Evolutionary conservation across 2,329 filamentous ascomycete species (phyloP).

Genomic region (Elsinoe batatas): DNA sequence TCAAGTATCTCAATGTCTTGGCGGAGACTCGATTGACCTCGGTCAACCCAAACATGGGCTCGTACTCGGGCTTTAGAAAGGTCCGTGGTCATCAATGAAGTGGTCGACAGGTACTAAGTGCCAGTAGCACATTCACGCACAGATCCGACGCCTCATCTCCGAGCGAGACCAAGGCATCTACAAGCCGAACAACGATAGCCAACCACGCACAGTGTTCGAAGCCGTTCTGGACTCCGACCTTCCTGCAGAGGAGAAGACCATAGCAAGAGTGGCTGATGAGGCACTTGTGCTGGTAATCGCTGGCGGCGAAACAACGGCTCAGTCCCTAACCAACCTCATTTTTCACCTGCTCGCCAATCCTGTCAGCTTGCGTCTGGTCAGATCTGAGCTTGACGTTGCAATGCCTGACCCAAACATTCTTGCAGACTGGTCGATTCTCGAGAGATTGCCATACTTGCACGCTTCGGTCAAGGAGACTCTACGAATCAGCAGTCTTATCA

Average conservation of each 20-base stretch:
- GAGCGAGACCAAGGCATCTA: background rate
- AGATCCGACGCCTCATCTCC: background rate
- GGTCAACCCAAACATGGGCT: background rate
- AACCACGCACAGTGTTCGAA: background rate
- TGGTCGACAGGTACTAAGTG: background rate
- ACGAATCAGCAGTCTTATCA: constrained; percentile 21
- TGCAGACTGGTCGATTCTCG: background rate
- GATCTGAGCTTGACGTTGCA: constrained; percentile 23
- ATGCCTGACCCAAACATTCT: constrained; percentile 33
- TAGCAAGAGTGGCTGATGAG: background rate
- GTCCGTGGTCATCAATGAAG: background rate
- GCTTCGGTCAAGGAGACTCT: constrained; percentile 50
- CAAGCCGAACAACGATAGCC: background rate
- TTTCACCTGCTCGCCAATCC: constrained; percentile 6
- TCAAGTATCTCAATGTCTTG: background rate
- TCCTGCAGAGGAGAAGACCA: background rate
- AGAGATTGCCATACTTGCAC: constrained; percentile 43
- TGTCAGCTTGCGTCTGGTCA: background rate
- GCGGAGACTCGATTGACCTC: background rate
- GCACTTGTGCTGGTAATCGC: background rate
- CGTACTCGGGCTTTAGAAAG: constrained; percentile 1
- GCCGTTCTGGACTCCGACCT: constrained; percentile 1
- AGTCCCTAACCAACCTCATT: background rate
- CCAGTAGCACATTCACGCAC: background rate
- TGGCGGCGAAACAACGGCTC: constrained; percentile 2